phyloP scores from a whole-genome alignment of 768 basidiomycete species.

The Panus rudis region DNA sequence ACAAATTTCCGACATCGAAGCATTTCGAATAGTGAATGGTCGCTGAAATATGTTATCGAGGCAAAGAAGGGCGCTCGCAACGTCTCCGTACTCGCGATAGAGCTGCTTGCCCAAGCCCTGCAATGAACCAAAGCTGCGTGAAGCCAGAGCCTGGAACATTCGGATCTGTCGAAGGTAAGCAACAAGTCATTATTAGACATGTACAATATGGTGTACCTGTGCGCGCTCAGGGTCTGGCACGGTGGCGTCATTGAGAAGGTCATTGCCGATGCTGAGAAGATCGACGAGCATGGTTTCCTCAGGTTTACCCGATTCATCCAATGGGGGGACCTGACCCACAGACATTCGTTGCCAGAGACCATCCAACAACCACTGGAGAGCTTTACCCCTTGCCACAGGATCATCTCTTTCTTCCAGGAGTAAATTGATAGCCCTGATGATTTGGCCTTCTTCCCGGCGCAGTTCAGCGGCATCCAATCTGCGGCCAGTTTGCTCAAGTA shows the following conservation, averaged over 20 bases:
- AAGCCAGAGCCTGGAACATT: slow-evolving; percentile 30
- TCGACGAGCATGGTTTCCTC: too few species aligned
- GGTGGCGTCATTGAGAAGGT: too few species aligned
- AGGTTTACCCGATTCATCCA: too few species aligned
- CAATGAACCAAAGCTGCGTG: slow-evolving; percentile 21
- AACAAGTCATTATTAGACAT: background rate
- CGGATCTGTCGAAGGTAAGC: slow-evolving; percentile 13
- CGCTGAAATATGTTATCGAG: slow-evolving; percentile 34
- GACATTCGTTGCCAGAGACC: slow-evolving; percentile 40
- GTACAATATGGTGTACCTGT: background rate
- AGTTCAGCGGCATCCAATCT: slow-evolving; percentile 47
- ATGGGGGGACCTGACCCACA: too few species aligned
- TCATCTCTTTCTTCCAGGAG: slow-evolving; percentile 30
- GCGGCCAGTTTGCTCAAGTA: slow-evolving; percentile 37
- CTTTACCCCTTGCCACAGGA: slow-evolving; percentile 30
- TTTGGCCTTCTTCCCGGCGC: slow-evolving; percentile 35
- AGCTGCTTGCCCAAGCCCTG: slow-evolving; percentile 28
- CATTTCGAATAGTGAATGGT: slow-evolving; percentile 20
- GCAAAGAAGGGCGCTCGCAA: slow-evolving; percentile 33
- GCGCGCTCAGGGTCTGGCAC: background rate
- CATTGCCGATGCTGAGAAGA: too few species aligned
- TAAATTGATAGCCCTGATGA: slow-evolving; percentile 37
- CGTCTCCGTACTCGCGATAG: slow-evolving; percentile 5
- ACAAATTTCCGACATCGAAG: slow-evolving; percentile 21
- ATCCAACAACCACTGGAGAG: slow-evolving; percentile 34